phyloP scores from a whole-genome alignment of 305 asterid species.

The Solanum hybrid region DNA sequence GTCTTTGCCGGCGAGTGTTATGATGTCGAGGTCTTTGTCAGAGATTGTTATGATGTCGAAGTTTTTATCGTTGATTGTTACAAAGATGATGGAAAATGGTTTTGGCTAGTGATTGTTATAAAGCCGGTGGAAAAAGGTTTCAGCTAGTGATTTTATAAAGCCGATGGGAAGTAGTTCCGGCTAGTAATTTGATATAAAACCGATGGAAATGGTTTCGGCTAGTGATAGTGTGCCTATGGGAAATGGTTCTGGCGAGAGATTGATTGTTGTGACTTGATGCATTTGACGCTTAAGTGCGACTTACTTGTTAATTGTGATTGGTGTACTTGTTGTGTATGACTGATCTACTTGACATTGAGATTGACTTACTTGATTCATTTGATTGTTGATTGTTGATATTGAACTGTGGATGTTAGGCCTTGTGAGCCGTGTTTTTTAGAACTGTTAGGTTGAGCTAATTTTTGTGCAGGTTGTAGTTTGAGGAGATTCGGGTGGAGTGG shows the following conservation, averaged over 20 bases:
- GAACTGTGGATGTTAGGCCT: neutral
- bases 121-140: neutral
- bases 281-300: neutral
- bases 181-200: too few relatives aligned
- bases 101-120: neutral
- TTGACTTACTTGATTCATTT: neutral
- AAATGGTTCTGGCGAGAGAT: neutral
- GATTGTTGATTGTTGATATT: neutral
- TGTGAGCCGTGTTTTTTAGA: neutral
- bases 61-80: neutral
- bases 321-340: neutral
- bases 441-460: neutral
- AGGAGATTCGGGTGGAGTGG: neutral
- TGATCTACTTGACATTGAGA: neutral
- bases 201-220: neutral
- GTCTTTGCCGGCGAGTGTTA: neutral
- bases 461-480: neutral
- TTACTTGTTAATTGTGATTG: neutral
- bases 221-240: neutral
- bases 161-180: neutral
- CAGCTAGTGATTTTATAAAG: too few relatives aligned
- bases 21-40: too few relatives aligned
- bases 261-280: neutral
- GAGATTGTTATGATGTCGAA: neutral
- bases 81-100: too few relatives aligned